A percentile compares a stretch with the other conserved stretches of the same genome.
phyloP scores from a whole-genome alignment of 2,329 filamentous ascomycete species.

The Aspergillus pseudoterreus region DNA sequence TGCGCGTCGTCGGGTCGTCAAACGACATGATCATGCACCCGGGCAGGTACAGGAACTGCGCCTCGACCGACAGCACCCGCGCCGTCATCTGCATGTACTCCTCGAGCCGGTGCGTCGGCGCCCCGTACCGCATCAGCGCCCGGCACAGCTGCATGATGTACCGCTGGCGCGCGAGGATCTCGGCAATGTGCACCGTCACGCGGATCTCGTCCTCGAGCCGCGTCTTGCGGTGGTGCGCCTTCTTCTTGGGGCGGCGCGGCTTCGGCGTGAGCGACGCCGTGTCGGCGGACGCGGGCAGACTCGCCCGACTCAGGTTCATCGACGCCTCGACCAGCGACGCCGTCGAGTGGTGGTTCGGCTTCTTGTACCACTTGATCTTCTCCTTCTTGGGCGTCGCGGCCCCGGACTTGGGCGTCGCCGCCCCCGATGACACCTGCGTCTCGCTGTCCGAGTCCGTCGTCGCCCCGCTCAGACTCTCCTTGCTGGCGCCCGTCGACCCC shows the following conservation, averaged over 20 bases:
- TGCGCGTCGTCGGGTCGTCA: slow-evolving; percentile 48
- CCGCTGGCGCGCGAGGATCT: slow-evolving; percentile 71
- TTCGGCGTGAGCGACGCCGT: slow-evolving; percentile 19
- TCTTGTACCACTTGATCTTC: slow-evolving; percentile 43
- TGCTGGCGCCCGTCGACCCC: slow-evolving; percentile 43
- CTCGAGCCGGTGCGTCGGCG: slow-evolving; percentile 84
- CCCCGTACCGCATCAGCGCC: slow-evolving; percentile 83
- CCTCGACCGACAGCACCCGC: slow-evolving; percentile 78
- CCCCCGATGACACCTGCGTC: slow-evolving; percentile 24
- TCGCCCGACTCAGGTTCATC: slow-evolving; percentile 34
- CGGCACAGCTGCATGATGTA: slow-evolving; percentile 82
- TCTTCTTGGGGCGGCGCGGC: slow-evolving; percentile 19
- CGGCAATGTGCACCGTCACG: slow-evolving; percentile 59
- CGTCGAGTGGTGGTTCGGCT: slow-evolving; percentile 33
- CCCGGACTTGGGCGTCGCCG: slow-evolving; percentile 28
- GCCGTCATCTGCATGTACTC: slow-evolving; percentile 86
- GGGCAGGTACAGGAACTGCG: slow-evolving; percentile 76
- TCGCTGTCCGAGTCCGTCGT: slow-evolving; percentile 30
- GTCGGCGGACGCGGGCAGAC: slow-evolving; percentile 26
- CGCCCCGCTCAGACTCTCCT: slow-evolving; percentile 18
- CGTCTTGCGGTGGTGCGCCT: slow-evolving; percentile 15
- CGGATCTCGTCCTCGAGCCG: slow-evolving; percentile 47
- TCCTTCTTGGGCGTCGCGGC: slow-evolving; percentile 25
- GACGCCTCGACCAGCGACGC: slow-evolving; percentile 36
- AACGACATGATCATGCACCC: slow-evolving; percentile 60